Percentiles rank a stretch among this genome's conserved stretches.
These are phyloP conservation scores for Globisporangium cystogenes DNA, from an alignment of 352 stramenopile species.

Conservation along the genomic window DNA sequence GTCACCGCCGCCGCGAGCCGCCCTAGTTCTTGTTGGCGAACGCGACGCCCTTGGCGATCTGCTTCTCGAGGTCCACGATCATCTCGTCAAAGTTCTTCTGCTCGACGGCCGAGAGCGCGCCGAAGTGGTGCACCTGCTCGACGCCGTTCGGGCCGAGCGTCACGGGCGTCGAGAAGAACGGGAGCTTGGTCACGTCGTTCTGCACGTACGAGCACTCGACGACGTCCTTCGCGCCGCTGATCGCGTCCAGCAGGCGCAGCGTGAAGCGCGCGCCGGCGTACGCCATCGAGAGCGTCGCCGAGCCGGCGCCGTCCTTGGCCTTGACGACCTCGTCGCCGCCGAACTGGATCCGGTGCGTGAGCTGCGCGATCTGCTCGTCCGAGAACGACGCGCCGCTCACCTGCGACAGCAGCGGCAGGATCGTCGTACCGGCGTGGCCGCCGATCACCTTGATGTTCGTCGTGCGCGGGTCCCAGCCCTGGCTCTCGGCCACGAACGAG, in stretches of 20 bases:
- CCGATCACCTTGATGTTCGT: conserved; percentile 96
- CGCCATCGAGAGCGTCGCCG: conserved; percentile 98
- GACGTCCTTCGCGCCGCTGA: conserved; percentile 93
- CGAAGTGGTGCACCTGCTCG: conserved; percentile 92
- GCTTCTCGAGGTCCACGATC: conserved; percentile 80
- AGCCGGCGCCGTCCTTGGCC: conserved; percentile 96
- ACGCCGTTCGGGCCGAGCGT: conserved; percentile 96
- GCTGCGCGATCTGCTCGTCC: conserved; percentile 90
- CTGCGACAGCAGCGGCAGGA: conserved; percentile 98
- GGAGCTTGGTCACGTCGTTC: conserved; percentile 92
- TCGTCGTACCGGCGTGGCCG: conserved; percentile 98
- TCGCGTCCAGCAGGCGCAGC: conserved; percentile 90
- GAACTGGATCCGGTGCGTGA: conserved; percentile 97
- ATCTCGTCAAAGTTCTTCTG: conserved; percentile 89
- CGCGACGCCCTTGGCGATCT: conserved; percentile 85
- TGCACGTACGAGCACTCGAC: conserved; percentile 98
- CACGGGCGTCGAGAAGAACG: conserved; percentile 95
- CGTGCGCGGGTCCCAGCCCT: conserved; percentile 68
- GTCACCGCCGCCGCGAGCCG: no score
- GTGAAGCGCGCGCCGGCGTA: conserved; percentile 97
- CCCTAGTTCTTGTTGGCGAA: conserved; percentile 67
- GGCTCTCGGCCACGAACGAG: conserved; percentile 89
- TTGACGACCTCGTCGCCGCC: conserved; percentile 95
- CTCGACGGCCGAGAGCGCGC: conserved; percentile 75
- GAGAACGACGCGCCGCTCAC: conserved; percentile 90